These are phyloP conservation scores for Penicillium sp. DNA, from an alignment of 2,329 filamentous ascomycete species.

Conservation along the genomic window DNA sequence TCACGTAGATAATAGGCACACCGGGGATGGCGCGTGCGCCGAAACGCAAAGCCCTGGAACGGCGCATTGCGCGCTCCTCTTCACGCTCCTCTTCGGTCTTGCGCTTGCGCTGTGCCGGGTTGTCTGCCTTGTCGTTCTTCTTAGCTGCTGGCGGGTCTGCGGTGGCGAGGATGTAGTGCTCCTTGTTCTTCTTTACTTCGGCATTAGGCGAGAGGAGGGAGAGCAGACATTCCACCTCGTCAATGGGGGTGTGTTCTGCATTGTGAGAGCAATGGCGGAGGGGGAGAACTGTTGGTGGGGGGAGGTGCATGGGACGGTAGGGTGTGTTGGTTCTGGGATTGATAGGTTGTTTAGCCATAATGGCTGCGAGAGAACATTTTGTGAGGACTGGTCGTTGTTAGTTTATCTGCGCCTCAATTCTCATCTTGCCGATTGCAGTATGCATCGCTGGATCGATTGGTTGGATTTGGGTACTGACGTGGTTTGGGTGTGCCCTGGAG, in stretches of 20 bases:
- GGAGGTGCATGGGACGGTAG: conserved; percentile 43
- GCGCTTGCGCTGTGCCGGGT: conserved; percentile 34
- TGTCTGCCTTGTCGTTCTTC: conserved; percentile 22
- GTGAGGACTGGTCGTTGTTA: conserved; percentile 64
- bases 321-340: conserved; percentile 42
- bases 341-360: conserved; percentile 41
- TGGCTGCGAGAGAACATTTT: conserved; percentile 56
- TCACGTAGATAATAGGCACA: conserved; percentile 52
- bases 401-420: background rate
- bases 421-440: background rate
- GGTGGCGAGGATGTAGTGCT: conserved; percentile 49
- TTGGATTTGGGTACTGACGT: conserved; percentile 51
- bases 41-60: conserved; percentile 36
- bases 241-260: conserved; percentile 42
- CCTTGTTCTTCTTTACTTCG: conserved; percentile 46
- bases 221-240: conserved; percentile 46
- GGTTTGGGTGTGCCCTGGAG: conserved; percentile 84
- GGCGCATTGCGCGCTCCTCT: conserved; percentile 32
- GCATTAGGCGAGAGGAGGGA: conserved; percentile 43
- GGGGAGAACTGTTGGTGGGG: conserved; percentile 46
- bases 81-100: conserved; percentile 30
- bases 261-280: conserved; percentile 51
- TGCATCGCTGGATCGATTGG: background rate
- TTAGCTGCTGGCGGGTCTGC: conserved; percentile 35
- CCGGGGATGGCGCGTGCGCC: conserved; percentile 46